Base-by-base conservation (phyloP, 1,284 basidiomycete genomes). In the Malassezia globosa region DNA sequence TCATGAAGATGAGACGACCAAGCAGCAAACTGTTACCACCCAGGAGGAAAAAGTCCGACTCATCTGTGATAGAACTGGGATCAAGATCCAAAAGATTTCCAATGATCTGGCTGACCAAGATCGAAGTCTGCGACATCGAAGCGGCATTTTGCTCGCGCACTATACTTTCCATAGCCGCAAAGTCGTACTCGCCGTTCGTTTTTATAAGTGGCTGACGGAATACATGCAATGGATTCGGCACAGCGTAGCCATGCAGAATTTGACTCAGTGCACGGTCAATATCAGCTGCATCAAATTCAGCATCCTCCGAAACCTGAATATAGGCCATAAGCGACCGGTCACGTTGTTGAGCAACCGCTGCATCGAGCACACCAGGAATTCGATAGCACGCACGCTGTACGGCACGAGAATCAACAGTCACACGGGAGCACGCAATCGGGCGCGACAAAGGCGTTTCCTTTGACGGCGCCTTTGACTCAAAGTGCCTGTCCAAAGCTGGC, bases 361-460 rank as follows among this genome's bases (percentile, higher is more conserved):
- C 68, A 44, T 71, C 68, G 43, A 69, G 53, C 42, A 71, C 65
- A 46, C 68, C 68, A 7, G 66, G 64, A 23, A 71, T 71, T 25
- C 68, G 68, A 60, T 69, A 69, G 48, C 66, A 69, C 13, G 68
- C 68, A 16, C 68, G 63, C 53, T 71, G 64, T 36, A 71, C 68
- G 5, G 68, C 68, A 14, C 65, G 60, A 14, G 67, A 63, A 48
- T 71, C 68, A 26, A 71, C 62, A 16, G 56, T 62, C 42, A 71
- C 65, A 27, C 65, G 56, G 39, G 59, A 66, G 57, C 66, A 67
- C 10, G 68, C 66, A 48, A 71, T 71, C 2, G 68, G 68, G 38
- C 64, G 57, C 23, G 65, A 63, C 5, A 71, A 59, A 6, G 68
- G 68, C 5, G 63, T 61, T 29, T 69, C 63, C 44, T 71, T 71